A percentile compares a stretch with the other conserved stretches of the same genome.
These are phyloP conservation scores for Trametes villosa DNA, from an alignment of 768 basidiomycete species.

Conservation along the genomic window DNA sequence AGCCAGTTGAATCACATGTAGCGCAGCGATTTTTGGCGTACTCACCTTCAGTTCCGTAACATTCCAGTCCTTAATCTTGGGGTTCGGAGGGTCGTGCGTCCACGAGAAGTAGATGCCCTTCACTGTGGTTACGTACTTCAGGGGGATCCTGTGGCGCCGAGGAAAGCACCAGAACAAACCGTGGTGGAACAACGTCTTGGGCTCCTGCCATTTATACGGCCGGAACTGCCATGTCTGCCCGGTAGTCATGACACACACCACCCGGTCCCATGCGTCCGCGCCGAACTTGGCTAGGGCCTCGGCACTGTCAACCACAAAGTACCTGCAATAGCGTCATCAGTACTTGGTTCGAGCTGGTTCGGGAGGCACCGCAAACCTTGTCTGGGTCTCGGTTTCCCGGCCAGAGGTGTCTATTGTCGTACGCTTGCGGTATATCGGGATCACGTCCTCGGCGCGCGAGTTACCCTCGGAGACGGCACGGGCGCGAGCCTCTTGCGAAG, in stretches of 20 bases:
- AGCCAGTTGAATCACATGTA: not conserved
- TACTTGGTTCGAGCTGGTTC: not conserved
- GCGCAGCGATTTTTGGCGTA: not conserved
- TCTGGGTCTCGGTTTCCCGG: conserved; percentile 53
- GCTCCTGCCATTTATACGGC: conserved; percentile 97
- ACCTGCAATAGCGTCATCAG: conserved; percentile 39
- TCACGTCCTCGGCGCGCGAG: conserved; percentile 76
- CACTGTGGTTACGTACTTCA: conserved; percentile 51
- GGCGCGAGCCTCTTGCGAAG: conserved; percentile 73
- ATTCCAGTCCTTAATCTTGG: conserved; percentile 95
- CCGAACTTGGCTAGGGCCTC: conserved; percentile 94
- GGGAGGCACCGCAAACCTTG: conserved; percentile 31
- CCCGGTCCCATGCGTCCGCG: conserved; percentile 93
- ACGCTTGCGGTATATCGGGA: conserved; percentile 87
- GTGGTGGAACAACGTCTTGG: conserved; percentile 89
- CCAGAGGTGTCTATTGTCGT: conserved; percentile 69
- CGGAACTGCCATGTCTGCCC: conserved; percentile 99
- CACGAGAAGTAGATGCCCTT: conserved; percentile 96
- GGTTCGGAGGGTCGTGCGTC: conserved; percentile 88
- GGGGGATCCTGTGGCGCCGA: not conserved
- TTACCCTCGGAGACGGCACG: conserved; percentile 73
- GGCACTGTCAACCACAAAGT: conserved; percentile 89
- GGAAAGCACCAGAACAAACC: conserved; percentile 51
- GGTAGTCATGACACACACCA: conserved; percentile 97
- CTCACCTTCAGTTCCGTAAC: conserved; percentile 90